Base-by-base conservation (phyloP, 352 stramenopile species). In the Globisporangium acanthophoron region DNA sequence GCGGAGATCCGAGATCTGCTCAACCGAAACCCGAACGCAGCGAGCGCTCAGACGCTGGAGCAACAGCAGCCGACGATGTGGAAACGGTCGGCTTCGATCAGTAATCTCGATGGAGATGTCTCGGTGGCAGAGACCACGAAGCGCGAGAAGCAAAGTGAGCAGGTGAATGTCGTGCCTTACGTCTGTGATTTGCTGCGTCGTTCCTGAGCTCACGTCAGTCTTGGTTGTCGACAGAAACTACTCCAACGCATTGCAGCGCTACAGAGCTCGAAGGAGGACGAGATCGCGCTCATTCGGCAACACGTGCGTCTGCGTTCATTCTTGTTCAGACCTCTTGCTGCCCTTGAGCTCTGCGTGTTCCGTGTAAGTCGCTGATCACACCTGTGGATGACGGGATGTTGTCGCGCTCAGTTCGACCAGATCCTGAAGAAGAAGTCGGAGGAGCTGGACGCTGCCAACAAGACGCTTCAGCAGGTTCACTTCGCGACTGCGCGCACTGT, bases 221-320 rank as follows among this genome's bases (percentile, higher is more conserved):
- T 35, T 9, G 8, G 8, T 11, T 9, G 33, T 1, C 8, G 33
- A 16, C 56, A 87, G 67, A 68, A 66, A 43, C 62, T 89, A 16
- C 56, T 58, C 9, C 78, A 90, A 35, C 78, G 76, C 1, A 60
- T 90, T 5, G 65, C 64, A 16, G 61, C 62, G 5, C 49, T 94
- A 24, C 78, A 94, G 54, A 71, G 59, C 33, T 67, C 67, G 16
- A 94, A 94, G 60, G 71, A 88, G 45, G 72, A 69, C 50, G 79
- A 94, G 52, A 81, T 94, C 21, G 62, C 76, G 45, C 77, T 90
- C 27, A 81, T 94, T 47, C 79, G 77, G 12, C 70, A 80, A 31
- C 84, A 94, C 56, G 77, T 83, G 58, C n/a, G 56, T 18, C 13
- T 0, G 3, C 33, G 33, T 39, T 43, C 31, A 13, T 29, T 16